Base-by-base conservation (phyloP, 2,329 filamentous ascomycete species). In the Pseudocercospora pini-densiflorae region DNA sequence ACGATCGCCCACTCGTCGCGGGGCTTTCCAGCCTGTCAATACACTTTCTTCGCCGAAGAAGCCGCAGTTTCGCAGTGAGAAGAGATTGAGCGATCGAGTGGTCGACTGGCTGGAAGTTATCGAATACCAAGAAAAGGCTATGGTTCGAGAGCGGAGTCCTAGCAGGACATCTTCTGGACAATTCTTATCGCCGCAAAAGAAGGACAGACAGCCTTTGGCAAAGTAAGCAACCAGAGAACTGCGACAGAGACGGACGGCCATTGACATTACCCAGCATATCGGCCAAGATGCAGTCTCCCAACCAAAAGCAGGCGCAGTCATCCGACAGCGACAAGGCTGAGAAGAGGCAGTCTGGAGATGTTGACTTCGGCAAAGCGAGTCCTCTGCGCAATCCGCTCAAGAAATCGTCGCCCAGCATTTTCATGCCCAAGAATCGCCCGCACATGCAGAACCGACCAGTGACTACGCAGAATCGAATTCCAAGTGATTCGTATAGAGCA, bases 311-410 rank as follows among this genome's bases (percentile, higher is more conserved):
- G 21, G 21, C 53, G 21, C 54, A 43, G 29, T 62, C 69, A 47
- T 33, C 23, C n/a, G 65, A 61, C 23, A 65, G 69, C n/a, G 71
- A 72, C 6, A 66, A 63, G 23, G 14, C 59, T 8, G 16, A 69
- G 40, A 62, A 71, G 65, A 45, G 61, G 61, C 55, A 55, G 61
- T 51, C 45, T 62, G 16, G 72, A 29, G 19, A 73, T 33, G 81
- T 84, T 45, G 82, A 88, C 71, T 89, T 89, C 72, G 87, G 87
- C 60, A 84, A 85, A 71, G 81, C 87, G 1, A 88, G 86, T 68
- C 85, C 86, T 16, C 77, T 89, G 64, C 80, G 85, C 70, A 81
- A 83, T 74, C 79, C 84, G 68, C 69, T 72, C 12, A 73, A 71
- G 65, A 73, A 73, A 65, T 60, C 68, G 19, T 62, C 71, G 24